Evolutionary conservation across 345 rosid genomes (phyloP), one percentile per base, ranked within the genome.

Genomic region (Gossypium arboreum): DNA sequence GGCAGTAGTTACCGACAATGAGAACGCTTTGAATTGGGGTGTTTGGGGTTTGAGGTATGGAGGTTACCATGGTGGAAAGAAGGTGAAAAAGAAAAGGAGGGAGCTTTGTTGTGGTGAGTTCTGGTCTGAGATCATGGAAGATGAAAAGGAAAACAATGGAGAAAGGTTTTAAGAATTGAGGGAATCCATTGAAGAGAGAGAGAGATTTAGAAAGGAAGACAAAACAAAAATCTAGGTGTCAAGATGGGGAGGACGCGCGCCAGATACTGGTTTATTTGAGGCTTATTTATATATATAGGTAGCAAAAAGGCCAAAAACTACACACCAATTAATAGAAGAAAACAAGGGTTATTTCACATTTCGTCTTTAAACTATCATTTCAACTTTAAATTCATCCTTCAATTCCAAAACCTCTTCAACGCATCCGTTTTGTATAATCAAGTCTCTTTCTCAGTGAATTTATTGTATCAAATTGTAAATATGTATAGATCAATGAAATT

Each of bases 1-100:
- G 99, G 87, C 97, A 93, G 74, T 89, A 89, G 48, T 93, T 95
- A 2, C 99, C 99, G 22, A 85, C 98, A 71, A 96, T 84, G 73
- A 96, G 86, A 50, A 90, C 92, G 4, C 90, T 82, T 58, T 63
- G 83, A 24, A 71, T 50, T 12, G 81, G 58, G 73, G 13, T 43
- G 73, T 15, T 54, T n/a, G 70, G 81, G 25, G 45, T 27, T n/a
- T 63, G 75, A 17, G 27, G 63, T 65, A 29, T 3, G 11, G 70
- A 44, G 18, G 75, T 24, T 8, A 73, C 82, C 85, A 82, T 82
- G 68, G 74, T 5, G 81, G 15, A 41, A 65, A 61, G 48, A 29
- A 41, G 64, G 64, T 1, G 64, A 25, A 22, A 61, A n/a, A 18
- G 7, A 51, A 17, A 0, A 16, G 63, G 10, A 22, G 56, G 18